Base-by-base conservation (phyloP, 768 basidiomycete genomes). In the Flagelloscypha sp. region DNA sequence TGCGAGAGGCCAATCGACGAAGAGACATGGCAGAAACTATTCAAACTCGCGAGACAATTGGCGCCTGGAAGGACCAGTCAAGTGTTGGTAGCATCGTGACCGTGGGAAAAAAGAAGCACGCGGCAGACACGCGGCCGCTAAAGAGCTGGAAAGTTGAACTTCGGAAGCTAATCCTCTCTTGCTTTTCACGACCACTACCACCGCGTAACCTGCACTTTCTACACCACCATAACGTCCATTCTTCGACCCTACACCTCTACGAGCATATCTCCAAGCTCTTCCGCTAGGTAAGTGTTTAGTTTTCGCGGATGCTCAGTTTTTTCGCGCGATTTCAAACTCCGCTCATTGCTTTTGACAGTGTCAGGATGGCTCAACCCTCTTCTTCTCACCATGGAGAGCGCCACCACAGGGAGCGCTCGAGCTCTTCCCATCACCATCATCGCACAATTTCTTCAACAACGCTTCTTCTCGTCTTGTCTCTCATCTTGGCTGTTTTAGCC, bases 391-490 rank as follows among this genome's bases (percentile, higher is more conserved):
- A 68, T 41, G 70, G 67, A 39, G 76, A 79, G 45, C 75, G 73
- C 40, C 52, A 71, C 60, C 53, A 71, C 58, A 68, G 76, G 48
- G 72, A 79, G 46, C 73, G 77, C 30, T 61, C 64, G 17, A n/a
- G n/a, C n/a, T 72, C 73, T 27, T 74, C 75, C 32, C 78, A 79
- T 49, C 84, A 81, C 52, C 83, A 86, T 40, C 78, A 83, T 48
- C 70, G 87, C 40, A 88, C 87, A 36, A 87, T 90, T 42, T 89
- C 87, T 7, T 89, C 87, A 10, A 90, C 87, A 0, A 90, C 87
- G 10, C 77, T 90, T 21, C 72, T 90, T 35, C 79, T 90, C 22
- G 82, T 89, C 33, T 70, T 90, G 27, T 89, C 87, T 8, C 77
- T 90, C 22, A 75, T 90, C 32, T 67, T 90, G 18, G 87, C 86